Conservation (phyloP, 208 protist genomes). For the Acanthamoeba castellanii region DNA sequence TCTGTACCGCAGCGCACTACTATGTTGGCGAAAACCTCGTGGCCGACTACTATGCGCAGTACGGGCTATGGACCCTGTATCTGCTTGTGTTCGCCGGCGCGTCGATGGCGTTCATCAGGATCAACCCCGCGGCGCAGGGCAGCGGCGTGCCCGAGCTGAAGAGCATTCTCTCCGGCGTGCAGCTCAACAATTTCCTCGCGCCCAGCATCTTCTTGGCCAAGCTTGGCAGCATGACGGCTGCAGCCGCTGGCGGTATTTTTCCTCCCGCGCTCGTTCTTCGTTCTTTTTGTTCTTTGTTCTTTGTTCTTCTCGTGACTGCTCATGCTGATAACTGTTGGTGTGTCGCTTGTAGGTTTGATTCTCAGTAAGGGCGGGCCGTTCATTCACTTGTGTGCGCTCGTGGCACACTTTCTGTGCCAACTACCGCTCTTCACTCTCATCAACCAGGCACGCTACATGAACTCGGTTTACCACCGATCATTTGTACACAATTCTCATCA, state of each 20-base stretch:
- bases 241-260: background rate
- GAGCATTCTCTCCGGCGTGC: constrained; percentile 67
- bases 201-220: constrained; percentile 38
- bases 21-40: background rate
- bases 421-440: constrained; percentile 76
- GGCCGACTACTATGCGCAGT: background rate
- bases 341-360: constrained; percentile 71
- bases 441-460: background rate
- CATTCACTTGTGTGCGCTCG: constrained; percentile 79
- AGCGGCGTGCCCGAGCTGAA: constrained; percentile 72
- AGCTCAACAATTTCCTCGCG: constrained; percentile 55
- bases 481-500: background rate
- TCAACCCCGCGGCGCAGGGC: constrained; percentile 55
- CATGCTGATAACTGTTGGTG: constrained; percentile 9
- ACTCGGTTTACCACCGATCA: background rate
- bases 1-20: background rate
- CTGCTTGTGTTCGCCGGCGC: background rate
- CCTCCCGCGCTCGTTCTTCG: background rate
- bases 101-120: constrained; percentile 7
- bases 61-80: background rate
- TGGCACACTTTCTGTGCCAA: constrained; percentile 71
- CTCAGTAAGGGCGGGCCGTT: constrained; percentile 86
- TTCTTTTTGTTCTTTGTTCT: background rate
- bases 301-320: too few species aligned
- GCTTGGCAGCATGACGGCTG: constrained; percentile 9